These are phyloP conservation scores for Dorcoceras hygrometricum DNA, from an alignment of 257 asterid genomes.

Conservation along the genomic window DNA sequence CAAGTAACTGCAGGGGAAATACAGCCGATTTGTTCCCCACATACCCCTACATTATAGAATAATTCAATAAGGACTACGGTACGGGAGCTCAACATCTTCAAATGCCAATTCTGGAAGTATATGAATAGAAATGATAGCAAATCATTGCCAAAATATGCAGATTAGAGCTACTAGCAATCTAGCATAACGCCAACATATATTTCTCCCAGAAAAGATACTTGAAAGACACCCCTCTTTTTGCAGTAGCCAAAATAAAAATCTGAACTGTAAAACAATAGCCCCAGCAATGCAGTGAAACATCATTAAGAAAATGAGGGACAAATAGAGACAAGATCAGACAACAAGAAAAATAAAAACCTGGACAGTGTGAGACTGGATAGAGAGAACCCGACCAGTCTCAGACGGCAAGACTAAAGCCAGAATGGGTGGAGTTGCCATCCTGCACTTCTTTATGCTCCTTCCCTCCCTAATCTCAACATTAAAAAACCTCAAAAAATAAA, in stretches of 20 bases:
- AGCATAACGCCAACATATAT: not conserved
- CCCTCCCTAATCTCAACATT: slow-evolving; percentile 35
- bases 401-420: slow-evolving; percentile 84
- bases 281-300: slow-evolving; percentile 7
- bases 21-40: slow-evolving; percentile 99
- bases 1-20: slow-evolving; percentile 90
- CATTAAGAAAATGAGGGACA: not conserved
- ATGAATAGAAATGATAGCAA: slow-evolving; percentile 8
- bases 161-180: slow-evolving; percentile 8
- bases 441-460: slow-evolving; percentile 34
- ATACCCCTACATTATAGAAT: slow-evolving; percentile 59
- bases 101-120: slow-evolving; percentile 13
- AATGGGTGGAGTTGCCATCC: slow-evolving; percentile 86
- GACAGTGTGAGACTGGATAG: slow-evolving; percentile 96
- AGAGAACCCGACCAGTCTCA: slow-evolving; percentile 85
- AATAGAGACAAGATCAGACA: slow-evolving; percentile 7
- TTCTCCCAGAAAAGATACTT: not conserved
- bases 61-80: slow-evolving; percentile 16
- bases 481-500: not conserved
- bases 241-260: slow-evolving; percentile 8
- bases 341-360: slow-evolving; percentile 49
- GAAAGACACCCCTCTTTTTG: not conserved
- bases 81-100: slow-evolving; percentile 15
- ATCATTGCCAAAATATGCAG: slow-evolving; percentile 12
- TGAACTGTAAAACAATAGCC: not conserved